Evolutionary conservation across 2,329 filamentous ascomycete genomes (phyloP), one percentile per base, ranked within the genome.

Genomic region (Fusarium liriodendri): DNA sequence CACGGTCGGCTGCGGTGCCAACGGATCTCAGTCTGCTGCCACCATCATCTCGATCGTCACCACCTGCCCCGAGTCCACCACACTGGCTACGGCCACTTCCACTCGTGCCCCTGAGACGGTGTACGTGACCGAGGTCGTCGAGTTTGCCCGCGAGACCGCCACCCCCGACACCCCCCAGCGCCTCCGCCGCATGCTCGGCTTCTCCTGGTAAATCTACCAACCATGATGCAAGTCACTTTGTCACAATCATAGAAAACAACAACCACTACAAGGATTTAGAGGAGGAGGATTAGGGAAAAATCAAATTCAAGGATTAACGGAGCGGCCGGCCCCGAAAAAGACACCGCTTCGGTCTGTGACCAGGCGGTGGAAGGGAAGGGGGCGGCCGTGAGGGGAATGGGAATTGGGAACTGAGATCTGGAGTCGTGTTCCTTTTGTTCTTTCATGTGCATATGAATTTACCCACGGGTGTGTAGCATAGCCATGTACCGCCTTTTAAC

Each of bases 61-160:
- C 20, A 60, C 69, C 13, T 77, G 72, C 62, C 71, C 71, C 25
- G 61, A 60, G 8, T 68, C 73, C 42, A 78, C 73, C 9, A 78
- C 75, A 10, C 63, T 78, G 62, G 74, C 76, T 22, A 76, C 72
- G 5, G 68, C 76, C n/a, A 67, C 67, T 47, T 69, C 71, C 42
- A 62, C 42, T 33, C 72, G 62, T 33, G 67, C 71, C 45, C 71
- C 76, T 18, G 76, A 77, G 67, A 77, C 76, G 11, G 76, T 78
- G 20, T 78, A 77, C 25, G 76, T 77, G 62, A 78, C 76, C 37
- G 64, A 68, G n/a, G 75, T 73, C 0, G 66, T 77, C 14, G 70
- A 78, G 55, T 60, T 63, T 13, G 62, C 66, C 40, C 29, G 18
- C 64, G 61, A 70, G 29, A 71, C 57, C 45, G 42, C 65, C 14